Base-by-base conservation (phyloP, 192 early-diverging fungal genomes). In the Funneliformis mosseae region DNA sequence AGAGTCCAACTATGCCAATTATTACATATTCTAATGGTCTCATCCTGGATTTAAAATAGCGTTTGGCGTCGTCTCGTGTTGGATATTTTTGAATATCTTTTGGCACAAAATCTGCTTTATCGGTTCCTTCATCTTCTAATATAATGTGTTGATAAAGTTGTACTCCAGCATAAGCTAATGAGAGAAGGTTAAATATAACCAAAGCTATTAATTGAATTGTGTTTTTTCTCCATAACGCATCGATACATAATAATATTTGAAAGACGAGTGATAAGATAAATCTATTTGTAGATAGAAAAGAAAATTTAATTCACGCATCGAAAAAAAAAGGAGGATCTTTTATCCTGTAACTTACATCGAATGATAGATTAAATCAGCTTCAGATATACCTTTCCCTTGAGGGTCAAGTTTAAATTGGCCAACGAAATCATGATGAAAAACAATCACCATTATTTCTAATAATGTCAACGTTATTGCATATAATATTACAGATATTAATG, bases 131-230 rank as follows among this genome's bases (percentile, higher is more conserved):
- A 3, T 79, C 78, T 79, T 79, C 78, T 18, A 79, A 41, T 43
- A 70, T 79, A 23, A 41, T 28, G 25, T 79, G 78, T 79, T 87
- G 85, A 72, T 83, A 83, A 70, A 84, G 55, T 83, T 95, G 94
- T 76, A 95, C 91, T 33, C 90, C 85, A 23, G 93, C 88, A 84
- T 95, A 95, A 11, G 83, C 87, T 55, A 88, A 86, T 76, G 91
- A 87, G 68, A 86, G 86, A 46, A 88, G 80, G 81, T 94, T 92
- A 83, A 94, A 94, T 60, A 87, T 78, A 14, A 93, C 87, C 23
- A 93, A 88, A n/a, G 89, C 89, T 66, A 95, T 91, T 62, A 96
- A 92, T 81, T 98, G 96, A 78, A 98, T 96, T 27, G 96, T 95
- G 86, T 98, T 98, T 12, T 23, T 25, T 33, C 50, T 33, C 16